Percentiles rank a stretch among this genome's conserved stretches.
Conservation (phyloP, 1,284 basidiomycete species). For the Thelephora terrestris region DNA sequence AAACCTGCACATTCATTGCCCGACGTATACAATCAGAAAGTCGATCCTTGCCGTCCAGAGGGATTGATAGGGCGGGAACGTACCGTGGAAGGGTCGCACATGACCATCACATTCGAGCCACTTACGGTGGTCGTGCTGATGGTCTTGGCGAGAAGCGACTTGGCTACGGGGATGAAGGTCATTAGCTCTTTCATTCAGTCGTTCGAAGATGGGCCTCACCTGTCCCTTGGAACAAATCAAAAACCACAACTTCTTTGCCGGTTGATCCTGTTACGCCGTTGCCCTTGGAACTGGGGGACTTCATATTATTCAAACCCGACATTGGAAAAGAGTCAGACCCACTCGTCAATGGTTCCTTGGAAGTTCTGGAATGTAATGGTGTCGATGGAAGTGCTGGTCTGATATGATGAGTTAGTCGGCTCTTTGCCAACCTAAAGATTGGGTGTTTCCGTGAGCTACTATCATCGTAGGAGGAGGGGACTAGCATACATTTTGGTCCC, state of each 20-base stretch:
- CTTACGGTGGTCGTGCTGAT: conserved; percentile 37
- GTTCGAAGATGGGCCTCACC: conserved; percentile 21
- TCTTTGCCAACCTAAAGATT: conserved; percentile 24
- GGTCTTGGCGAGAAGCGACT: conserved; percentile 38
- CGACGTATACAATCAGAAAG: conserved; percentile 1
- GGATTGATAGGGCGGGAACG: conserved; percentile 11
- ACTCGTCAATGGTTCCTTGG: conserved; percentile 43
- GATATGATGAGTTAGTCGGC: conserved; percentile 31
- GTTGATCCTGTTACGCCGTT: conserved; percentile 38
- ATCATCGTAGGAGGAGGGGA: neutral
- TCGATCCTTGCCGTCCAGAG: too few relatives aligned
- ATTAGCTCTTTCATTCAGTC: neutral
- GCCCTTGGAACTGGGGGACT: conserved; percentile 19
- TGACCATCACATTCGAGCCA: conserved; percentile 31
- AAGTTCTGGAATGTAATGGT: conserved; percentile 49
- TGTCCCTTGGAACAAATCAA: conserved; percentile 45
- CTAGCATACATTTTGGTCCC: conserved; percentile 40
- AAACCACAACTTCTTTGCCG: conserved; percentile 47
- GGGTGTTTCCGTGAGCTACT: neutral
- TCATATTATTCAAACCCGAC: neutral
- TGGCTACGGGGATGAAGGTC: conserved; percentile 20
- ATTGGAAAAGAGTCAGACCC: conserved; percentile 11
- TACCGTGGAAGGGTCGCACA: conserved; percentile 46
- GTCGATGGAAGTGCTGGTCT: conserved; percentile 46
- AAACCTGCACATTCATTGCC: conserved; percentile 23